A percentile compares a stretch with the other conserved stretches of the same genome.
These are phyloP conservation scores for Fusarium verrucosum DNA, from an alignment of 2,329 filamentous ascomycete species.

Conservation along the genomic window DNA sequence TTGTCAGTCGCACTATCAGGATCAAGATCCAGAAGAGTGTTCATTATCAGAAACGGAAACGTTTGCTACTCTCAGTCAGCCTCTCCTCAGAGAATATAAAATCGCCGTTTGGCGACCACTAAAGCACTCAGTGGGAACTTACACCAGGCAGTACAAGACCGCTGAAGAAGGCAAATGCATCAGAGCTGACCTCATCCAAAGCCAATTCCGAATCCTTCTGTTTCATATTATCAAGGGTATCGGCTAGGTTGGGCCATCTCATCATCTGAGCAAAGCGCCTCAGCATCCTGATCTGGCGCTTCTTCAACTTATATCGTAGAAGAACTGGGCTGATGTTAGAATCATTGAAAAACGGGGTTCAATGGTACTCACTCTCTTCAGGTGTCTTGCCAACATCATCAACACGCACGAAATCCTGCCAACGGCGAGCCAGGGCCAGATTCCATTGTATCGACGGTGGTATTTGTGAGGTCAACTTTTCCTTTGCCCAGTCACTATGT, in stretches of 20 bases:
- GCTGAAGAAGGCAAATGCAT: constrained; percentile 81
- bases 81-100: background rate
- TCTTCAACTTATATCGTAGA: constrained; percentile 71
- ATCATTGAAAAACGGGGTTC: background rate
- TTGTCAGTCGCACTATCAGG: constrained; percentile 72
- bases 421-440: constrained; percentile 76
- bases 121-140: constrained; percentile 46
- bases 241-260: constrained; percentile 79
- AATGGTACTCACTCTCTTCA: constrained; percentile 56
- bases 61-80: constrained; percentile 56
- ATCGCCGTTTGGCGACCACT: background rate
- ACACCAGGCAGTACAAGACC: constrained; percentile 76
- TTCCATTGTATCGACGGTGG: constrained; percentile 78
- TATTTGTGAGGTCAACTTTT: constrained; percentile 70
- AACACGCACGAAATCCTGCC: constrained; percentile 75
- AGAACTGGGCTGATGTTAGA: constrained; percentile 53
- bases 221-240: constrained; percentile 69
- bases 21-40: constrained; percentile 78
- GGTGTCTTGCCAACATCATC: constrained; percentile 65
- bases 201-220: constrained; percentile 66
- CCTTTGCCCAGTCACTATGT: constrained; percentile 70
- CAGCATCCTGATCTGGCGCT: constrained; percentile 73
- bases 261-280: constrained; percentile 74
- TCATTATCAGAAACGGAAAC: constrained; percentile 81
- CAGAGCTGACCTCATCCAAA: constrained; percentile 70